Base-by-base conservation (phyloP, 1,284 basidiomycete species). In the Fomitopsis schrenkii region DNA sequence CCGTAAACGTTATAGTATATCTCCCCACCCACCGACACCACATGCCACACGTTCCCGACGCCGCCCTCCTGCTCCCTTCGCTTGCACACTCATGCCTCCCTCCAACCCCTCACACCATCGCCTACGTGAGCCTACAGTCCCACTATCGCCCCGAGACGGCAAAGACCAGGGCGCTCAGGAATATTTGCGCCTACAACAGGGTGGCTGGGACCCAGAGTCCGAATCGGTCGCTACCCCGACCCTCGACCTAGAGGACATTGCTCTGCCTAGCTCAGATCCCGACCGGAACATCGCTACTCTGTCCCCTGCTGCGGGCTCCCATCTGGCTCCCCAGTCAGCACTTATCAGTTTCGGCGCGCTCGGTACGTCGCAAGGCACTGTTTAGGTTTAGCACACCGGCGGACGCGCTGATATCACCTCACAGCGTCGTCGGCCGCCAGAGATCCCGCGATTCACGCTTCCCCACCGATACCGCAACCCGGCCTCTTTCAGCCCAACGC, bases 161-260 rank as follows among this genome's bases (percentile, higher is more conserved):
- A 8, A 28, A 10, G 58, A 38, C 42, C 38, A 40, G 14, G n/a
- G 42, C 22, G 15, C 46, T 3, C 57, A 53, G 14, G 9, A 22
- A 2, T 53, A 53, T 33, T 30, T 52, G 10, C 46, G 36, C 26
- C 28, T 58, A 3, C 53, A 55, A 7, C 57, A 35, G 35, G 52
- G 61, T 19, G 57, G 56, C 10, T 61, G 59, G 62, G 30, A 54
- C 19, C 53, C 59, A 50, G 53, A 59, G 4, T 22, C 22, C 22
- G 22, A 22, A 2, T 59, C 59, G 10, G 57, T 59, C 42, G 46
- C 45, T 36, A 61, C 59, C 35, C 35, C 45, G 3, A 61, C 62
- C 12, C 59, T 46, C 35, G 62, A 63, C 15, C 53, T 55, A 15
- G 54, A 33, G 8, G 50, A 57, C 15, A 12, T 33, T 14, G 50